A percentile compares a stretch with the other conserved stretches of the same genome.
Conservation (phyloP, 1,284 basidiomycete species). For the Trichosporon coremiiforme region DNA sequence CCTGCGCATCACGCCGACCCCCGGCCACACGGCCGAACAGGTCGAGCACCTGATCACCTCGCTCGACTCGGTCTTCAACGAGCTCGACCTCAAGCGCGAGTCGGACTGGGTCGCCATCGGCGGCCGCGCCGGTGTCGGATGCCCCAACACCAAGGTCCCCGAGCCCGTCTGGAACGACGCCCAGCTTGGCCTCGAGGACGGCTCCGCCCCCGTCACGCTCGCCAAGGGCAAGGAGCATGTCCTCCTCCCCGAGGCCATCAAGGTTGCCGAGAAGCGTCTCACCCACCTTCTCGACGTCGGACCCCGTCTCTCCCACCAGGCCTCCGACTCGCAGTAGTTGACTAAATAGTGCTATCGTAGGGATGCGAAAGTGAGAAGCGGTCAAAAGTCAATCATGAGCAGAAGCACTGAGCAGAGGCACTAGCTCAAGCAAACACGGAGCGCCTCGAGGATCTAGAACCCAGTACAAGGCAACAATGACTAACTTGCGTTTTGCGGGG, state of each 20-base stretch:
- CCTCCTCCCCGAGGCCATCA: constrained; percentile 48
- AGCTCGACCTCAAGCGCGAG: constrained; percentile 83
- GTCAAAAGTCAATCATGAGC: too few relatives aligned
- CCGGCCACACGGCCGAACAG: constrained; percentile 89
- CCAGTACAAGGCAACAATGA: too few relatives aligned
- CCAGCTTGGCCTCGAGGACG: constrained; percentile 77
- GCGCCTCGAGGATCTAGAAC: too few relatives aligned
- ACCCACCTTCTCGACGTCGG: constrained; percentile 49
- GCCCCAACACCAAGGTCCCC: constrained; percentile 55
- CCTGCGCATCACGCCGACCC: constrained; percentile 93
- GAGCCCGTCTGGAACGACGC: constrained; percentile 81
- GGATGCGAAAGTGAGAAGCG: not conserved
- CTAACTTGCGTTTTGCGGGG: too few relatives aligned
- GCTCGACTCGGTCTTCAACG: constrained; percentile 82
- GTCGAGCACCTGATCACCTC: constrained; percentile 78
- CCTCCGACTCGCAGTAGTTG: constrained; percentile 16
- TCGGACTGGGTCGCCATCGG: constrained; percentile 80
- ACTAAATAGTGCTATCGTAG: not conserved
- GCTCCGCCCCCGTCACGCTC: constrained; percentile 69
- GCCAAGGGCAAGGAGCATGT: constrained; percentile 42
- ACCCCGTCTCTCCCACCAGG: constrained; percentile 31
- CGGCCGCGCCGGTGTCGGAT: constrained; percentile 75
- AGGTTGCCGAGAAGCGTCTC: constrained; percentile 52
- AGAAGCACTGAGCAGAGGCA: too few relatives aligned
- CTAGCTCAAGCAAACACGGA: too few relatives aligned